phyloP scores from a whole-genome alignment of 2,329 filamentous ascomycete species.

The Colletotrichum eleusines region DNA sequence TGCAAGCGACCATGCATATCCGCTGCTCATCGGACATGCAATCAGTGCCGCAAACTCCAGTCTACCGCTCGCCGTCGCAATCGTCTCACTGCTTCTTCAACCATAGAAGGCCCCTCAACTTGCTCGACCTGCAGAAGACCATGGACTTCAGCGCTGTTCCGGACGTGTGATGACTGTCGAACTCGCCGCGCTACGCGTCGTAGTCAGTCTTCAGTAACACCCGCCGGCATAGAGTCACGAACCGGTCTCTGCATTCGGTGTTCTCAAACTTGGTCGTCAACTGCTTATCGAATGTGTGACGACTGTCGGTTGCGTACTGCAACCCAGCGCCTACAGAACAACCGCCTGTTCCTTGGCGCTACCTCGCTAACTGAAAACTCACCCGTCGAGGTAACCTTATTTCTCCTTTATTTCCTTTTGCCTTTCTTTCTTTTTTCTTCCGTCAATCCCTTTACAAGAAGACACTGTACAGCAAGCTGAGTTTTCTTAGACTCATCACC shows the following conservation, averaged over 20 bases:
- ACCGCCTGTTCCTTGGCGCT: background rate
- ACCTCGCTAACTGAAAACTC: background rate
- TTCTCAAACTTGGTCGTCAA: background rate
- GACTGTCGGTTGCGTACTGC: background rate
- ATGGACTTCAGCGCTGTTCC: constrained; percentile 1
- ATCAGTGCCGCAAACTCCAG: too few relatives aligned
- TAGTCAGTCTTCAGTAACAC: constrained; percentile 4
- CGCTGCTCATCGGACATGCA: too few relatives aligned
- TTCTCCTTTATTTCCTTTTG: too few relatives aligned
- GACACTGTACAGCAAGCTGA: constrained; percentile 5
- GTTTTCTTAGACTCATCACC: constrained; percentile 3
- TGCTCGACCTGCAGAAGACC: constrained; percentile 3
- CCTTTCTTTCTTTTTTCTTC: background rate
- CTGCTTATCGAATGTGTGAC: constrained; percentile 5
- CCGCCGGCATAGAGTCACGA: background rate
- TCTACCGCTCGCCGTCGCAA: too few relatives aligned
- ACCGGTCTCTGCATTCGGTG: background rate
- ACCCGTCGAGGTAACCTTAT: constrained; percentile 1
- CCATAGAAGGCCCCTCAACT: background rate
- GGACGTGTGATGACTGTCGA: background rate
- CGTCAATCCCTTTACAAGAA: background rate
- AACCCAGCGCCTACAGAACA: constrained; percentile 5
- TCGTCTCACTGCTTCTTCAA: too few relatives aligned
- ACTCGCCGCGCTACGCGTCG: background rate
- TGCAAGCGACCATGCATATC: too few relatives aligned